Evolutionary conservation across 805 yeast species (phyloP).

Genomic region (Candida argentea): DNA sequence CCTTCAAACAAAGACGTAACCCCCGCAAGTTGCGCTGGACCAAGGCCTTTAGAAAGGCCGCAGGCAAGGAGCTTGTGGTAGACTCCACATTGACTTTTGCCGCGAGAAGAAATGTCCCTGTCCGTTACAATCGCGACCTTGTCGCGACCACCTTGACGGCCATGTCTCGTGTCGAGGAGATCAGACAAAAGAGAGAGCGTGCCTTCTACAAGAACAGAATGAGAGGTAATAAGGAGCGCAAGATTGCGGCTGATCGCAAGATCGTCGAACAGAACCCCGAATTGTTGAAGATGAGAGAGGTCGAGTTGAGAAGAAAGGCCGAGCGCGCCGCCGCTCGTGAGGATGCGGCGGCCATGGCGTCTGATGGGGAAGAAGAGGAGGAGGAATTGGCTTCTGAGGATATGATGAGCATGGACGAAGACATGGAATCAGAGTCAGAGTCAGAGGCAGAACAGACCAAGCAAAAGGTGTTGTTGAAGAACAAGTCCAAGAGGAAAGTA

Average conservation of each 20-base stretch:
- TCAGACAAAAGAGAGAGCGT: conserved; percentile 91
- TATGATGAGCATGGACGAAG: conserved; percentile 17
- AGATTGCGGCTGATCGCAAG: conserved; percentile 76
- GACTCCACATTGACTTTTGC: conserved; percentile 95
- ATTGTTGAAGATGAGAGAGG: conserved; percentile 85
- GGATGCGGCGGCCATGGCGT: conserved; percentile 36
- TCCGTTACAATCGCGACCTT: conserved; percentile 92
- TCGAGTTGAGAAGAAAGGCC: conserved; percentile 68
- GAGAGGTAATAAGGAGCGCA: conserved; percentile 91
- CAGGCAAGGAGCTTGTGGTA: conserved; percentile 96
- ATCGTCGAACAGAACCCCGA: conserved; percentile 85
- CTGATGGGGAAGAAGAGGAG: conserved; percentile 32
- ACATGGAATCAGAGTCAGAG: conserved; percentile 32
- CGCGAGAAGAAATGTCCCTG: conserved; percentile 96
- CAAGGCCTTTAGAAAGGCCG: conserved; percentile 97
- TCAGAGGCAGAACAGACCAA: conserved; percentile 37
- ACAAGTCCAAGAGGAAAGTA: conserved; percentile 50
- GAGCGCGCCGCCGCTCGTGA: conserved; percentile 60
- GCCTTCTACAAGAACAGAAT: conserved; percentile 99
- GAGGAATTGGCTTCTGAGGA: conserved; percentile 35
- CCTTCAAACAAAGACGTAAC: conserved; percentile 95
- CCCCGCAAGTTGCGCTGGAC: conserved; percentile 98
- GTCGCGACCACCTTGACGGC: conserved; percentile 91
- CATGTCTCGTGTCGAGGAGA: conserved; percentile 92
- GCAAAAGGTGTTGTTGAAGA: conserved; percentile 53